Evolutionary conservation across 305 asterid species (phyloP).

Genomic region (Withania somnifera): DNA sequence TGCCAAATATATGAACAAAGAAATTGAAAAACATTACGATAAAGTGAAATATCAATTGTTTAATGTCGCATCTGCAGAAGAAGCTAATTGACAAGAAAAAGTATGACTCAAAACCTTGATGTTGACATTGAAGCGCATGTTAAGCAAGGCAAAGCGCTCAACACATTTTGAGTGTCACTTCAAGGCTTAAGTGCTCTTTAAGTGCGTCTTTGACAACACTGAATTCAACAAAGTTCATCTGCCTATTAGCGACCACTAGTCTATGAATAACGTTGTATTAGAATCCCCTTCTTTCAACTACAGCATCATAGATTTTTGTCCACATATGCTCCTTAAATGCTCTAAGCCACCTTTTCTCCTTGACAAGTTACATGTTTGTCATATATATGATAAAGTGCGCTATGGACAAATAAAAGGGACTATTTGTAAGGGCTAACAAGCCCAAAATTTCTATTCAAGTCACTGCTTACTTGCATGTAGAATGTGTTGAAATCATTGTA

Average conservation of each 20-base stretch:
- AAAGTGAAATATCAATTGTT: too few species aligned
- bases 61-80: too few species aligned
- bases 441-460: neutral
- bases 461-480: slow-evolving; percentile 86
- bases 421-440: neutral
- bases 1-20: too few species aligned
- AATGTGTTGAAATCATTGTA: slow-evolving; percentile 99
- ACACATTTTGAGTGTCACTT: too few species aligned
- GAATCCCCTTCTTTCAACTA: neutral
- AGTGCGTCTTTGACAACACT: too few species aligned
- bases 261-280: neutral
- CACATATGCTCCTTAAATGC: neutral
- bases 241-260: neutral
- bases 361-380: neutral
- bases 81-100: too few species aligned
- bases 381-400: neutral
- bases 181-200: too few species aligned
- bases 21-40: too few species aligned
- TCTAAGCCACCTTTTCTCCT: neutral
- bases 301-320: neutral
- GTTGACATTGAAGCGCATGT: too few species aligned
- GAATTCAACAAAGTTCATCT: neutral
- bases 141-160: too few species aligned
- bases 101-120: too few species aligned
- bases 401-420: neutral